A percentile compares a stretch with the other conserved stretches of the same genome.
phyloP scores from a whole-genome alignment of 2,329 filamentous ascomycete genomes.

The Aschersonia sp. region DNA sequence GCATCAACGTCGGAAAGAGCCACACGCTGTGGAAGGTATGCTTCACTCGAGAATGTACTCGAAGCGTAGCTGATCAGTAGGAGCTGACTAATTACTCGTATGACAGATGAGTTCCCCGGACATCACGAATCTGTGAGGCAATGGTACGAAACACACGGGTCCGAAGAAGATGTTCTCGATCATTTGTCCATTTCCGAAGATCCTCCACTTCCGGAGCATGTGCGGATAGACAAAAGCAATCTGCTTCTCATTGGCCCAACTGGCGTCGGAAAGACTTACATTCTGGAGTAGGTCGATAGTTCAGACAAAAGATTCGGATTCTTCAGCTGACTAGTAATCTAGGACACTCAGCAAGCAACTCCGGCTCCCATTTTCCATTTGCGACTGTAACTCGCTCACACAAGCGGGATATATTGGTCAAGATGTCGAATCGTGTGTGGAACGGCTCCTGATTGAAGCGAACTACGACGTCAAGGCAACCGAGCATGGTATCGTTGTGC shows the following conservation, averaged over 20 bases:
- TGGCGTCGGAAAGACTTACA: constrained; percentile 92
- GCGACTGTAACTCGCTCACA: constrained; percentile 89
- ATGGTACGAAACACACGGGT: constrained; percentile 20
- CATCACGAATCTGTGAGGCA: constrained; percentile 32
- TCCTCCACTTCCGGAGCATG: constrained; percentile 22
- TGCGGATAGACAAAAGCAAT: constrained; percentile 93
- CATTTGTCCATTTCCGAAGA: constrained; percentile 37
- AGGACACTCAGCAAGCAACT: constrained; percentile 84
- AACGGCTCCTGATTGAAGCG: constrained; percentile 75
- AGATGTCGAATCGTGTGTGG: constrained; percentile 91
- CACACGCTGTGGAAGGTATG: constrained; percentile 69
- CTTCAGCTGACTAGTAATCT: constrained; percentile 7
- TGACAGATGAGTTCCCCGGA: constrained; percentile 39
- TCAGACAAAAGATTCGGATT: background rate
- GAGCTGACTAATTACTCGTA: background rate
- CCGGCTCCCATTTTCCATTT: constrained; percentile 92
- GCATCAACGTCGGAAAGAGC: constrained; percentile 37
- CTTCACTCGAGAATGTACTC: constrained; percentile 1
- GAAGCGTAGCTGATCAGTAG: background rate
- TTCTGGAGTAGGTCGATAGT: constrained; percentile 46
- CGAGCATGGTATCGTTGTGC: constrained; percentile 84
- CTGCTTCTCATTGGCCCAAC: constrained; percentile 81
- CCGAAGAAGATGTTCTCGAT: constrained; percentile 19
- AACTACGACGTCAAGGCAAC: constrained; percentile 77
- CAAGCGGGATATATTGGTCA: constrained; percentile 97